Evolutionary conservation across 2,329 filamentous ascomycete genomes (phyloP), one percentile per base, ranked within the genome.

Genomic region (Hypomyces perniciosus): DNA sequence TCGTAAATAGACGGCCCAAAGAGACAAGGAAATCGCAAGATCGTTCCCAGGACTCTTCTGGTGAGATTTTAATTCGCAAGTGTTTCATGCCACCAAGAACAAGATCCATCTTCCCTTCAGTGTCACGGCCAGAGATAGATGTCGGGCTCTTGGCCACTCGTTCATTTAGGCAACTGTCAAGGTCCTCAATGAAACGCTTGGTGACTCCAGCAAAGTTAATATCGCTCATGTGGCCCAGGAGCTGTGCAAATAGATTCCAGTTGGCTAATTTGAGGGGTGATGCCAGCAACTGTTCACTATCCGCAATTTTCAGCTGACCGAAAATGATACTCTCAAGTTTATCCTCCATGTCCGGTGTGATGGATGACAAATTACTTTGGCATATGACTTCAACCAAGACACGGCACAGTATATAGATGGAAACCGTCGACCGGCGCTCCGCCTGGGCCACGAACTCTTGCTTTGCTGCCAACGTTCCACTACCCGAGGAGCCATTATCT

Each of bases 241-340:
- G 75, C 61, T 96, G 88, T 20, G 90, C 86, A 65, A 96, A 96
- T 3, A 99, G 83, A 53, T 89, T 88, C 92, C 92, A 99, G 62
- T 99, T 99, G 10, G 93, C 88, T 69, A 93, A 83, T 57, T 90
- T 90, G 27, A 97, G 74, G 1, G 88, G 84, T 0, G 90, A 96
- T 7, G 85, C 76, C 55, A 83, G 75, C 4, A 92, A 73, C 61
- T 91, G 84, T 6, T 96, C 90, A 0, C 88, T 84, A 54, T 97
- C 91, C 6, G 90, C 86, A 42, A 86, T 87, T 63, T 91, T 95
- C 8, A 99, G 77, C 66, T 97, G 93, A n/a, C 86, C 86, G 66
- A 97, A 99, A 49, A 99, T 96, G 54, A 99, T 95, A 56, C 85
- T 89, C 65, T 97, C 92, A 4, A 99, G 76, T 59, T 95, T 92